Percentiles rank a stretch among this genome's conserved stretches.
Evolutionary conservation across 768 basidiomycete genomes (phyloP).

Genomic region (Hysterangium stoloniferum): DNA sequence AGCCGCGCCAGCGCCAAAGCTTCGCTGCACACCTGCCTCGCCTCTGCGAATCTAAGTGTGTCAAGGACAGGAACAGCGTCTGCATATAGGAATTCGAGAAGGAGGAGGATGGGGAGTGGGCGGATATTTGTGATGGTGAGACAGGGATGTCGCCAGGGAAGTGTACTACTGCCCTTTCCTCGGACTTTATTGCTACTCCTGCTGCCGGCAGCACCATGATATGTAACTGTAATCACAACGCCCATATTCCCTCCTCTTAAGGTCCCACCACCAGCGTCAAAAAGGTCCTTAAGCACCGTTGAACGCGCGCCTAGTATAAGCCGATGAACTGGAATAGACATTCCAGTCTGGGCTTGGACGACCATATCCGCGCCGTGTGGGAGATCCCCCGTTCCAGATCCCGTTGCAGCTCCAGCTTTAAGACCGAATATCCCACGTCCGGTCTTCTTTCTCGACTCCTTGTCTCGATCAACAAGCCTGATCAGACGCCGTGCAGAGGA

Average conservation of each 20-base stretch:
- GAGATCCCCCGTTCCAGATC: slow-evolving; percentile 14
- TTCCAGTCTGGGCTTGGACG: slow-evolving; percentile 37
- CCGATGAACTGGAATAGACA: slow-evolving; percentile 52
- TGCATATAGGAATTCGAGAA: slow-evolving; percentile 82
- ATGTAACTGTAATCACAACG: neutral
- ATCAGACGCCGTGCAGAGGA: neutral
- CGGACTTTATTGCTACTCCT: neutral
- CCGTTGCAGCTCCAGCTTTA: no score
- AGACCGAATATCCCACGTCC: slow-evolving; percentile 11
- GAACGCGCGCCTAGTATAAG: slow-evolving; percentile 60
- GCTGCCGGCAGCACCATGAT: slow-evolving; percentile 14
- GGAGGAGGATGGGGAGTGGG: slow-evolving; percentile 60
- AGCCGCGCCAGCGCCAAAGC: slow-evolving; percentile 17
- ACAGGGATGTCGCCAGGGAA: slow-evolving; percentile 18
- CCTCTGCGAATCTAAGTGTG: neutral
- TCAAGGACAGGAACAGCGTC: slow-evolving; percentile 61
- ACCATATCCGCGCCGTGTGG: slow-evolving; percentile 58
- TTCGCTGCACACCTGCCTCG: neutral
- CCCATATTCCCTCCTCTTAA: neutral
- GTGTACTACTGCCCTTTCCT: neutral
- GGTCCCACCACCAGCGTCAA: slow-evolving; percentile 18
- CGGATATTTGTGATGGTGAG: slow-evolving; percentile 49
- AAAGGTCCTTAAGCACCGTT: slow-evolving; percentile 37
- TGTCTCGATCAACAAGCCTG: neutral
- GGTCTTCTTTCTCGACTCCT: slow-evolving; percentile 10